Conservation (phyloP, 495 filamentous ascomycete species). For the Podospora pseudocomata region DNA sequence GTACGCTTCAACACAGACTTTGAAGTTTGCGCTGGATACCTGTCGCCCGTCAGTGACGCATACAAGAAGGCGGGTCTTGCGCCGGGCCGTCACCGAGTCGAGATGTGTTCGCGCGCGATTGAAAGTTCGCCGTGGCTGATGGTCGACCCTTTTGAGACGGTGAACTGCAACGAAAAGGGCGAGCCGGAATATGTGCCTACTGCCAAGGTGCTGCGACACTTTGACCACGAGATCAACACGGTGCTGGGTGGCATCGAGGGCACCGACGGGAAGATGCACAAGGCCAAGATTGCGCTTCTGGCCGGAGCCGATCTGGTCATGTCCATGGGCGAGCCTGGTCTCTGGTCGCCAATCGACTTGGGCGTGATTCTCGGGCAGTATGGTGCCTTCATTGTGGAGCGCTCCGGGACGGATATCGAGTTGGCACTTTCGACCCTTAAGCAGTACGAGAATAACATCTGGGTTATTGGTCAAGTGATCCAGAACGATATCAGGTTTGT, state of each 20-base stretch:
- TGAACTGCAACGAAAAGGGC: slow-evolving; percentile 49
- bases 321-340: slow-evolving; percentile 65
- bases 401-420: slow-evolving; percentile 83
- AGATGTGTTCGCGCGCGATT: slow-evolving; percentile 76
- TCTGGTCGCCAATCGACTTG: slow-evolving; percentile 81
- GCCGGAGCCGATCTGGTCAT: slow-evolving; percentile 80
- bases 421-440: slow-evolving; percentile 72
- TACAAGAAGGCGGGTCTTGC: slow-evolving; percentile 91
- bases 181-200: slow-evolving; percentile 83
- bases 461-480: slow-evolving; percentile 83
- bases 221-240: slow-evolving; percentile 81
- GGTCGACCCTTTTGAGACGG: slow-evolving; percentile 71
- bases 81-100: slow-evolving; percentile 38
- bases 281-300: slow-evolving; percentile 62
- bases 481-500: slow-evolving; percentile 70
- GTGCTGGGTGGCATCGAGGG: slow-evolving; percentile 69
- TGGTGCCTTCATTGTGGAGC: slow-evolving; percentile 86
- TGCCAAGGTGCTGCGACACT: slow-evolving; percentile 82
- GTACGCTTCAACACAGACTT: slow-evolving; percentile 74
- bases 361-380: slow-evolving; percentile 83
- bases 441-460: slow-evolving; percentile 68
- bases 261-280: slow-evolving; percentile 50
- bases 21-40: slow-evolving; percentile 80
- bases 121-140: slow-evolving; percentile 76
- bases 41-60: slow-evolving; percentile 61